Base-by-base conservation (phyloP, 495 filamentous ascomycete species). In the Annulohypoxylon maeteangense region DNA sequence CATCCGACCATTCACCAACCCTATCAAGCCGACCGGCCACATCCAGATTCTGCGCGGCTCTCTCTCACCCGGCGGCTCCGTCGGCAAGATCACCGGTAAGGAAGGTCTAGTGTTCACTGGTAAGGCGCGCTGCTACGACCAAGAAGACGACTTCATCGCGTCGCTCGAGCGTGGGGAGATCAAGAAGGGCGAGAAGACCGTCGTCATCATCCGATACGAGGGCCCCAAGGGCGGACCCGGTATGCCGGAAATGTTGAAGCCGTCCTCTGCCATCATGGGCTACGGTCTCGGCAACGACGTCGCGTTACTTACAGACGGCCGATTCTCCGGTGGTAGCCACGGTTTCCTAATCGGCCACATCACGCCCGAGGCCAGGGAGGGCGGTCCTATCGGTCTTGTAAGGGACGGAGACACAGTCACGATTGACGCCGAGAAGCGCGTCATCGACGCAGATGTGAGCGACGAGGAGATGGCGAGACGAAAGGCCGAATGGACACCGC, bases 51-150 rank as follows among this genome's bases (percentile, higher is more conserved):
- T 99, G 18, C 91, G 94, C 57, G 95, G 95, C 34, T 91, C 90
- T 5, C 87, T 99, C 27, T 93, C 95, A 1, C 95, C 95, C 1
- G 95, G 91, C 65, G 95, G 95, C 56, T 91, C 88, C 69, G 95
- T 99, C 12, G 95, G 95, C 67, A 99, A 99, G 85, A 99, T 99
- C 80, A 99, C 95, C 7, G 95, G 95, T 66, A 99, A 99, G 82
- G 95, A 99, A 79, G 95, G 95, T 20, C 86, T 90, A n/a, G 79
- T 83, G 7, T 99, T 99, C 83, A 90, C 86, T 16, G 95, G 95
- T 61, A 94, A 89, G 72, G 95, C 95, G 34, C 91, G 90, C 67
- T 92, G 92, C 73, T 99, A 93, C 81, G 90, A 99, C 79, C 86
- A 86, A 67, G 93, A 96, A 79, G 91, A 95, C 63, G 87, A 86